A percentile compares a stretch with the other conserved stretches of the same genome.
Conservation (phyloP, 225 moss, liverwort and hornwort species). For the Thuidium tamariscinum region DNA sequence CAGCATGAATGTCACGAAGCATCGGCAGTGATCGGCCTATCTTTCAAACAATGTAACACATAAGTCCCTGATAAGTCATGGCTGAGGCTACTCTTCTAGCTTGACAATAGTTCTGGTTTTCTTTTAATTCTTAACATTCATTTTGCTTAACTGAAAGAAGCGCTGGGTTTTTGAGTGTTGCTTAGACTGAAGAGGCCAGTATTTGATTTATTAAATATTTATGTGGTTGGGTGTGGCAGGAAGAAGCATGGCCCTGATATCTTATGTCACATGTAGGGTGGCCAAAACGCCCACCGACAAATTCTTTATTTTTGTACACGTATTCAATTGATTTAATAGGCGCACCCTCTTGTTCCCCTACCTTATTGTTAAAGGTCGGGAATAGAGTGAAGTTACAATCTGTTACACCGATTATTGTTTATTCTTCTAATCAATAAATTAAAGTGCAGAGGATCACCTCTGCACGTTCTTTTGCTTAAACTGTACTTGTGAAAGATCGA, state of each 20-base stretch:
- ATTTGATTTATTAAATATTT: not conserved
- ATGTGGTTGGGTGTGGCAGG: not conserved
- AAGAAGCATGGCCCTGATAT: not conserved
- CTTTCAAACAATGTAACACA: not conserved
- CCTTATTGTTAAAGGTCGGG: not conserved
- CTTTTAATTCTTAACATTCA: no score
- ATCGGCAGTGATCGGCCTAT: not conserved
- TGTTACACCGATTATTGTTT: not conserved
- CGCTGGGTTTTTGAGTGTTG: not conserved
- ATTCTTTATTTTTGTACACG: not conserved
- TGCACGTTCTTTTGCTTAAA: not conserved
- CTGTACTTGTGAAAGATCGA: not conserved
- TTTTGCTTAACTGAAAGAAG: no score
- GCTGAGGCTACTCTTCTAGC: not conserved
- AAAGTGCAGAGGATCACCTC: not conserved
- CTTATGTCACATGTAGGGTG: not conserved
- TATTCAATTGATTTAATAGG: not conserved
- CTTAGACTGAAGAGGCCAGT: not conserved
- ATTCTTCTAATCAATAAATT: constrained; percentile 2
- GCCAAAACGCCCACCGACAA: not conserved
- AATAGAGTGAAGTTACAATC: not conserved
- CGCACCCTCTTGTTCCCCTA: not conserved
- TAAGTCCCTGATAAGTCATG: not conserved
- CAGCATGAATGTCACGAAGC: not conserved
- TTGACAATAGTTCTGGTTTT: not conserved